phyloP scores from a whole-genome alignment of 768 basidiomycete species.

The Pisolithus orientalis region DNA sequence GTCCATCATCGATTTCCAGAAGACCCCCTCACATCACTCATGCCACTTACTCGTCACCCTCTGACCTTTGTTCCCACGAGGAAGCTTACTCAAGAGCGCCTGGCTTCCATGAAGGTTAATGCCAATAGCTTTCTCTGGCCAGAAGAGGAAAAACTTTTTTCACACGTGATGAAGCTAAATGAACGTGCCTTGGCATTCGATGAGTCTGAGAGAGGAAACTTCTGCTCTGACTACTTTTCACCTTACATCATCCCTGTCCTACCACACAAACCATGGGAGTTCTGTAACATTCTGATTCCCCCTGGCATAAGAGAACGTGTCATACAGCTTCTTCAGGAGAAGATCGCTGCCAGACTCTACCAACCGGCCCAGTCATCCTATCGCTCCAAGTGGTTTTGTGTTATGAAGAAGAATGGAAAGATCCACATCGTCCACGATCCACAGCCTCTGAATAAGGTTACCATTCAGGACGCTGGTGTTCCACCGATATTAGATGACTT shows the following conservation, averaged over 20 bases:
- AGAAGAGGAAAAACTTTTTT: not conserved
- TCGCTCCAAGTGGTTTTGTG: conserved; percentile 32
- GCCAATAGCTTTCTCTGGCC: not conserved
- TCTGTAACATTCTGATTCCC: conserved; percentile 25
- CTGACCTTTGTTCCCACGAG: not conserved
- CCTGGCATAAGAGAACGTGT: conserved; percentile 20
- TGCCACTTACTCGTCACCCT: not conserved
- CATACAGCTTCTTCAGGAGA: conserved; percentile 7
- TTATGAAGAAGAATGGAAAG: conserved; percentile 23
- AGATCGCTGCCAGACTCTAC: conserved; percentile 34
- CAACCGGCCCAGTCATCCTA: conserved; percentile 34
- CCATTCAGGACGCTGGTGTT: not conserved
- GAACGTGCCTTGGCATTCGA: conserved; percentile 33
- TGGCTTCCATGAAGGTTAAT: not conserved
- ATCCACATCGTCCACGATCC: conserved; percentile 16
- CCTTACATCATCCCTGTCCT: conserved; percentile 28
- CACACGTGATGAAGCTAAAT: conserved; percentile 23
- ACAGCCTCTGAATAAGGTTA: conserved; percentile 12
- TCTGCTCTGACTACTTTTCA: conserved; percentile 24
- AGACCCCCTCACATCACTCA: not conserved
- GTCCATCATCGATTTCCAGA: not conserved
- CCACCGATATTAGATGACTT: too few species aligned
- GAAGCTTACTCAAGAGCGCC: not conserved
- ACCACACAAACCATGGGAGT: conserved; percentile 27
- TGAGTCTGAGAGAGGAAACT: conserved; percentile 18